These are phyloP conservation scores for Herpetospermum pedunculosum DNA, from an alignment of 306 rosid species.

Conservation along the genomic window DNA sequence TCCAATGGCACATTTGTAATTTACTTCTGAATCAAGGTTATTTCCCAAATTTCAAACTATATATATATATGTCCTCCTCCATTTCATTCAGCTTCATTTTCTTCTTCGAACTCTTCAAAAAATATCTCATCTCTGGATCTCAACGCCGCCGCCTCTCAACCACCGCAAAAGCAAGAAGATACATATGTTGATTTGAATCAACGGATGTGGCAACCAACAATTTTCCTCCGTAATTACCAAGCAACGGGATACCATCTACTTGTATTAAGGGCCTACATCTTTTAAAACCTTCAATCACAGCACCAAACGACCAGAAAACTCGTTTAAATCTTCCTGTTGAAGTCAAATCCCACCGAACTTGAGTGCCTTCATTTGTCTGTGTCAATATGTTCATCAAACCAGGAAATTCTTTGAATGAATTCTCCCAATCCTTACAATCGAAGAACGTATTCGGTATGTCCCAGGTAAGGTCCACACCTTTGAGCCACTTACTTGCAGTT, in stretches of 20 bases:
- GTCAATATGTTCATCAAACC: not conserved
- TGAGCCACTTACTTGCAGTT: not conserved
- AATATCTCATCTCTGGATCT: not conserved
- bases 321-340: not conserved
- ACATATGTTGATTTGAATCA: not conserved
- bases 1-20: not conserved
- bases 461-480: not conserved
- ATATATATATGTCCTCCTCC: not conserved
- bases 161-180: not conserved
- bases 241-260: not conserved
- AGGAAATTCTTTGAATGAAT: not conserved
- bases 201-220: not conserved
- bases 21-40: not conserved
- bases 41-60: not conserved
- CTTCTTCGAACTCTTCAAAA: no score
- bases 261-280: not conserved
- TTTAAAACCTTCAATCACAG: not conserved
- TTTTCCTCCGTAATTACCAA: not conserved
- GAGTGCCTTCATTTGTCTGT: not conserved
- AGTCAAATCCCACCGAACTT: not conserved
- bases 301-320: not conserved
- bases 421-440: no score
- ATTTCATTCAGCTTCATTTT: not conserved
- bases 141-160: not conserved
- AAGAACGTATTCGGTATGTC: not conserved